phyloP scores from a whole-genome alignment of 2,329 filamentous ascomycete species.

The Colletotrichum filicis region DNA sequence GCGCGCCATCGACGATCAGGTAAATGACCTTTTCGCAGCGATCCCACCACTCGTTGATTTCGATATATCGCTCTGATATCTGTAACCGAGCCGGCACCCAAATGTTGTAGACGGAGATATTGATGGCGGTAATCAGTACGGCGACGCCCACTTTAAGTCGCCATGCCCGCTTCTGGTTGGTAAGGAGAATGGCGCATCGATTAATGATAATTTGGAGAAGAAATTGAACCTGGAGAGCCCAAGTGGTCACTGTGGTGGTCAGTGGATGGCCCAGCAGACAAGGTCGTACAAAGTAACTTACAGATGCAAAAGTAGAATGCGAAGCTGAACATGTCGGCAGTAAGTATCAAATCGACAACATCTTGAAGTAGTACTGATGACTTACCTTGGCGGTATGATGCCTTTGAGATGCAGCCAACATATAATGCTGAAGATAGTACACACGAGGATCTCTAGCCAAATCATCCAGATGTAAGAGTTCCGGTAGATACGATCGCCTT shows the following conservation, averaged over 20 bases:
- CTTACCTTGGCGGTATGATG: conserved; percentile 34
- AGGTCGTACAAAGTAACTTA: not conserved
- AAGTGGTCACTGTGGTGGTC: conserved; percentile 42
- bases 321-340: conserved; percentile 9
- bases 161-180: conserved; percentile 47
- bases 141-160: conserved; percentile 57
- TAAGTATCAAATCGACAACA: not conserved
- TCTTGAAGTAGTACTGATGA: not conserved
- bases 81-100: conserved; percentile 64
- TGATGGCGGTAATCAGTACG: conserved; percentile 57
- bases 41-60: conserved; percentile 63
- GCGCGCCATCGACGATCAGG: conserved; percentile 55
- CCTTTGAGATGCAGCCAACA: conserved; percentile 38
- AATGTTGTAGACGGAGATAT: conserved; percentile 63
- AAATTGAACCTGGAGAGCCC: conserved; percentile 57
- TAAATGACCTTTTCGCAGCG: conserved; percentile 63
- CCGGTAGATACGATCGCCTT: conserved; percentile 42
- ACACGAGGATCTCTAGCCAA: conserved; percentile 57
- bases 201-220: conserved; percentile 67
- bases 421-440: conserved; percentile 53
- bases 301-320: conserved; percentile 34
- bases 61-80: conserved; percentile 51
- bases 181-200: conserved; percentile 58
- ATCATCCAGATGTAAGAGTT: conserved; percentile 60
- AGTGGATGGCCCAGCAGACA: not conserved